phyloP scores from a whole-genome alignment of 2,329 filamentous ascomycete genomes.

The Aphanoascus verrucosus region DNA sequence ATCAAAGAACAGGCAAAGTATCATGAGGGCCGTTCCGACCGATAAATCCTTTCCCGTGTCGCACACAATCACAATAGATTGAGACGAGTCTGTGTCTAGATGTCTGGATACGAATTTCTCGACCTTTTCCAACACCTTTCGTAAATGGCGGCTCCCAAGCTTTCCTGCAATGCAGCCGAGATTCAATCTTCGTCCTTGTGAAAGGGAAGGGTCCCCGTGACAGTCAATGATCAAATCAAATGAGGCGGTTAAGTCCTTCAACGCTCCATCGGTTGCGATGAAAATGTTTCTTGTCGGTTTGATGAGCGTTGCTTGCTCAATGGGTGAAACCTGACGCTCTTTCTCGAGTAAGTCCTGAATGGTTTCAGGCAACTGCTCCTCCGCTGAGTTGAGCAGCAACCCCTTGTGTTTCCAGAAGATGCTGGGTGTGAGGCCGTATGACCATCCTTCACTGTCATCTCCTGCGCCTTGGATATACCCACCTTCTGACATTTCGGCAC shows the following conservation, averaged over 20 bases:
- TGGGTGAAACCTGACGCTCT: constrained; percentile 18
- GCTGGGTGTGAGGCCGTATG: constrained; percentile 61
- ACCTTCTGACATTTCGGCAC: constrained; percentile 57
- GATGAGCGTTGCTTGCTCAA: constrained; percentile 24
- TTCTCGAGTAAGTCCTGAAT: constrained; percentile 38
- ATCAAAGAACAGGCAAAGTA: constrained; percentile 63
- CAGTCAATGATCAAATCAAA: constrained; percentile 38
- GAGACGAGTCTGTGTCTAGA: constrained; percentile 23
- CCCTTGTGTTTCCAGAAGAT: constrained; percentile 68
- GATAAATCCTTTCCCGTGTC: constrained; percentile 70
- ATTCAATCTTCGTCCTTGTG: constrained; percentile 32
- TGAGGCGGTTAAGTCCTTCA: constrained; percentile 32
- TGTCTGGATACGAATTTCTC: constrained; percentile 43
- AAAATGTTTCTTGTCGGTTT: constrained; percentile 32
- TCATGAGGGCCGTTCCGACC: constrained; percentile 62
- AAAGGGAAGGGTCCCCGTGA: constrained; percentile 22
- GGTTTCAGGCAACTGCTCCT: constrained; percentile 50
- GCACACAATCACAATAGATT: constrained; percentile 53
- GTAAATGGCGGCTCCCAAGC: constrained; percentile 70
- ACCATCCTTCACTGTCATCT: constrained; percentile 93
- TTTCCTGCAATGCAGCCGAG: constrained; percentile 63
- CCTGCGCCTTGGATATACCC: constrained; percentile 90
- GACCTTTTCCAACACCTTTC: constrained; percentile 56
- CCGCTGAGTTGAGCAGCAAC: constrained; percentile 50
- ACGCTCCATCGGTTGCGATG: constrained; percentile 19